Conservation (phyloP, 495 filamentous ascomycete species). For the Annulohypoxylon bovei region DNA sequence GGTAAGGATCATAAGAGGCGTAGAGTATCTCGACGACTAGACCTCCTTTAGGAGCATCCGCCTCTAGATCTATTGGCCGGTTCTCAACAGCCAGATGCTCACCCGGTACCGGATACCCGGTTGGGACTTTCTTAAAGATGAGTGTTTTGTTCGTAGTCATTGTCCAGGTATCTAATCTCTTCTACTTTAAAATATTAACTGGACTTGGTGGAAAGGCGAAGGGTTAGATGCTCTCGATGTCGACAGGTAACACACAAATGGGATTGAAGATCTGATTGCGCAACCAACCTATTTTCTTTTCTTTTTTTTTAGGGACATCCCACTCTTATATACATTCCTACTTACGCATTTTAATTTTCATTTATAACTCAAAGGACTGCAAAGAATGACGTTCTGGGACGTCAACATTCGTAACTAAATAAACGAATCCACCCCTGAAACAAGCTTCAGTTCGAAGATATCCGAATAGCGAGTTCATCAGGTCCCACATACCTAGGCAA, state of each 20-base stretch:
- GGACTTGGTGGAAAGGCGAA: background rate
- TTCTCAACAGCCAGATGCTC: conserved; percentile 77
- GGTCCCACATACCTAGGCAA: conserved; percentile 32
- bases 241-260: background rate
- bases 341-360: background rate
- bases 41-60: conserved; percentile 72
- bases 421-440: background rate
- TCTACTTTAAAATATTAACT: background rate
- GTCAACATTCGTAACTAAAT: conserved; percentile 3
- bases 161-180: background rate
- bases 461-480: background rate
- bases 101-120: conserved; percentile 73
- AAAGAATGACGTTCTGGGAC: conserved; percentile 11
- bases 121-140: conserved; percentile 78
- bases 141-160: conserved; percentile 79
- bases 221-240: background rate
- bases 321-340: background rate
- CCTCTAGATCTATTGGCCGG: conserved; percentile 71
- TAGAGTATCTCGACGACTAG: conserved; percentile 77
- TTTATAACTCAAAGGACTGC: background rate
- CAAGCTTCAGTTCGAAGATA: background rate
- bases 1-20: conserved; percentile 89
- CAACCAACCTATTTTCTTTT: background rate
- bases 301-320: background rate
- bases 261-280: background rate